Evolutionary conservation across 768 basidiomycete genomes (phyloP).

Genomic region (Russula abietina): DNA sequence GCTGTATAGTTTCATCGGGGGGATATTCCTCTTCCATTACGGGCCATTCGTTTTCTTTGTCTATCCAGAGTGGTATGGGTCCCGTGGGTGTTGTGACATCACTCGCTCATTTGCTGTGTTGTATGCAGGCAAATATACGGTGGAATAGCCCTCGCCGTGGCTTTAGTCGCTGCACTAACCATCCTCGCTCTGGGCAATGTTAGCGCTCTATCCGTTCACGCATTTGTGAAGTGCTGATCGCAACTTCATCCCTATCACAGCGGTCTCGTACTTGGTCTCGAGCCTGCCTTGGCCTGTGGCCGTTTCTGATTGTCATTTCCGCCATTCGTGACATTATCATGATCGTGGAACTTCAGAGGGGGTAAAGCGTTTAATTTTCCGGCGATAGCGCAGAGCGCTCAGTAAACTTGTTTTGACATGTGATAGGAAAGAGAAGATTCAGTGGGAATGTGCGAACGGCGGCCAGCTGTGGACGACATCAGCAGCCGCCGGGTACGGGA

Average conservation of each 20-base stretch:
- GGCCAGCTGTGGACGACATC: constrained; percentile 54
- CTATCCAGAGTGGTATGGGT: constrained; percentile 56
- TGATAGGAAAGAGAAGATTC: constrained; percentile 56
- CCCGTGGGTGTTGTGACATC: constrained; percentile 1
- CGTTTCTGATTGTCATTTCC: constrained; percentile 59
- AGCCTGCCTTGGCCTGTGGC: constrained; percentile 62
- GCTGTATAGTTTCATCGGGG: constrained; percentile 62
- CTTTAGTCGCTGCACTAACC: constrained; percentile 44
- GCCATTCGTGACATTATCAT: constrained; percentile 63
- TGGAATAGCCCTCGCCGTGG: constrained; percentile 54
- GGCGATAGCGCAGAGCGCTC: constrained; percentile 9
- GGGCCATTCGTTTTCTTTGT: constrained; percentile 62
- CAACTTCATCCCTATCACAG: constrained; percentile 33
- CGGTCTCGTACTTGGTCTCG: constrained; percentile 65
- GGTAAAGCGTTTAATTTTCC: constrained; percentile 41
- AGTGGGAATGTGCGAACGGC: constrained; percentile 69
- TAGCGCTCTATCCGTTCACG: constrained; percentile 21
- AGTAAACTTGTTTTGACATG: constrained; percentile 3
- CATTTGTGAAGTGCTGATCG: constrained; percentile 24
- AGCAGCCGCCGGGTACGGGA: constrained; percentile 37
- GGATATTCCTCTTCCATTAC: constrained; percentile 53
- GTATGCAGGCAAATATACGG: constrained; percentile 59
- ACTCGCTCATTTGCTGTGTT: constrained; percentile 1
- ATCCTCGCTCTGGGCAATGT: constrained; percentile 62
- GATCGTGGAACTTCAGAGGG: constrained; percentile 66